Evolutionary conservation across 805 yeast species (phyloP), one percentile per base, ranked within the genome.

Genomic region (Metschnikowia hibisci): DNA sequence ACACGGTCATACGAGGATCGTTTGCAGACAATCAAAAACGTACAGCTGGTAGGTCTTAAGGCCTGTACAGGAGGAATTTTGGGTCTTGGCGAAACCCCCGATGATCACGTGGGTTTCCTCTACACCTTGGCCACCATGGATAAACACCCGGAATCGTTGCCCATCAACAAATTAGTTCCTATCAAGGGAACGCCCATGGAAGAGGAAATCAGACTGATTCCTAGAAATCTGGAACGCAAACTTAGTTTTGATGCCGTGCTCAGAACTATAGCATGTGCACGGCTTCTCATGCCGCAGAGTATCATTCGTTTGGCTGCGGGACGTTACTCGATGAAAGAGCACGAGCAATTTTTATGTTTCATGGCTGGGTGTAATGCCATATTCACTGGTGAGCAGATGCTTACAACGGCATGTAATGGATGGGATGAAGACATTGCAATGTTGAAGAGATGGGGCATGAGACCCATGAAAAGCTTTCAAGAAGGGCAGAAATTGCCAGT

Each of bases 1-100:
- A 81, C 91, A 1, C 71, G 93, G 57, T 56, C 77, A 11, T 85
- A 76, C 53, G 90, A 85, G 58, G 91, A 85, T 41, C 73, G 93
- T 39, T 72, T 85, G 49, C 48, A 73, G 34, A 85, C 93, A 0
- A 79, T 85, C 42, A 68, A 71, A 25, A 81, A 78, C 46, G 87
- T 85, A 38, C 80, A 78, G 47, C 58, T 67, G 3, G 77, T 83
- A 0, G 86, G 89, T 1, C 69, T 85, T 30, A 74, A 71, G 41
- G 88, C 82, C 0, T 85, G 93, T 55, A 77, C 88, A 9, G 93
- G 91, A 13, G 93, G 93, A 20, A 85, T 85, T 39, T 64, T 85
- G 27, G 93, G 93, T 2, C 69, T 85, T 28, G 93, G 91, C 12
- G 93, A 85, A 57, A 78, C 87, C 8, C 69, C 68, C 23, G 82